Evolutionary conservation across 2,329 filamentous ascomycete species (phyloP).

Genomic region (Claviceps sp.): DNA sequence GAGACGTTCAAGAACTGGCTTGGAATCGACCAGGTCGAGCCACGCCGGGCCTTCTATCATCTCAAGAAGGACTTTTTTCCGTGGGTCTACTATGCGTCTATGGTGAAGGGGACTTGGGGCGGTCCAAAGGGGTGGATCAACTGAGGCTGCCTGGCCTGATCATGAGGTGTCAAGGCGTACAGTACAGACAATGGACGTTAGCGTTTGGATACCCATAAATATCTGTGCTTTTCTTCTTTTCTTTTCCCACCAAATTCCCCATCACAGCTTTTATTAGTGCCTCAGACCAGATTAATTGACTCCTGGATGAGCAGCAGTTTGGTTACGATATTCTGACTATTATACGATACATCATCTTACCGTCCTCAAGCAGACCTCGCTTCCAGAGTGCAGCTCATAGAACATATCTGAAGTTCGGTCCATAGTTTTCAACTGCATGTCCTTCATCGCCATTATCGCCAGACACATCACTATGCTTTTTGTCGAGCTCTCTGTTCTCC

Average conservation of each 20-base stretch:
- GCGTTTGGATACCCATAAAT: background rate
- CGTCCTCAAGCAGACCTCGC: background rate
- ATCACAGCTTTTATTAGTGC: no score
- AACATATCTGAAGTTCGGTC: constrained; percentile 5
- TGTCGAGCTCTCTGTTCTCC: constrained; percentile 8
- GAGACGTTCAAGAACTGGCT: constrained; percentile 44
- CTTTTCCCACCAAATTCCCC: no score
- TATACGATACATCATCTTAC: background rate
- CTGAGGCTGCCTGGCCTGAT: background rate
- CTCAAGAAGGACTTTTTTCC: constrained; percentile 56
- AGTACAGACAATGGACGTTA: background rate
- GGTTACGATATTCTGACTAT: no score
- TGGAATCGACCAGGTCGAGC: constrained; percentile 43
- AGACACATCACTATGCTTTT: background rate
- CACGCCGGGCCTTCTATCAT: constrained; percentile 44
- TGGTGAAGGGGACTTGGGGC: constrained; percentile 50
- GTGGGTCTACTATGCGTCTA: constrained; percentile 47
- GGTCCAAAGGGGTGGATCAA: constrained; percentile 40
- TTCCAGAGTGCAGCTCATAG: background rate
- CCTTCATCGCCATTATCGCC: background rate
- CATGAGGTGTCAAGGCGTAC: background rate
- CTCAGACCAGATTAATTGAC: no score
- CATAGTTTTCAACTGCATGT: constrained; percentile 5
- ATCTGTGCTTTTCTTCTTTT: no score
- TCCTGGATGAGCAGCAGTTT: no score